Evolutionary conservation across 2,329 filamentous ascomycete genomes (phyloP).

Genomic region (Aphanocladium album): DNA sequence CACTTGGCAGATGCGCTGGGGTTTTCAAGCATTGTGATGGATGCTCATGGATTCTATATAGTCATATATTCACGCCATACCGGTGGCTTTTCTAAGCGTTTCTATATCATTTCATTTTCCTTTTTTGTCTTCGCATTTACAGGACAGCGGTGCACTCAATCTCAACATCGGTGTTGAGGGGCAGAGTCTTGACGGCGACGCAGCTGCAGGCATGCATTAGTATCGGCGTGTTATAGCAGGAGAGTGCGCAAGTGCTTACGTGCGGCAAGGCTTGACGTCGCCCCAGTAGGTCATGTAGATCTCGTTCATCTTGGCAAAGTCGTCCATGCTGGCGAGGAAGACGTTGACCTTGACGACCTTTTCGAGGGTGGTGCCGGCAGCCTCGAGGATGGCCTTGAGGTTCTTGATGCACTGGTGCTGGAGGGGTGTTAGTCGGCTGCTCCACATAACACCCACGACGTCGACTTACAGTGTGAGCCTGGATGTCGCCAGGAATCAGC

Average conservation of each 20-base stretch:
- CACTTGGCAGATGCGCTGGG: neutral
- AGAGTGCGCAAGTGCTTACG: conserved; percentile 25
- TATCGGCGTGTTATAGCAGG: neutral
- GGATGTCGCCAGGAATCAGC: conserved; percentile 59
- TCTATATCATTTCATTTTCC: neutral
- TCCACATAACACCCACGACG: neutral
- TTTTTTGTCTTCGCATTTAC: conserved; percentile 12
- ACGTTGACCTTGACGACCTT: conserved; percentile 70
- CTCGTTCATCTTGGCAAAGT: conserved; percentile 72
- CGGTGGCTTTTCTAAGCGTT: neutral
- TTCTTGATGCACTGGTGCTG: conserved; percentile 64
- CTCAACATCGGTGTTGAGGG: conserved; percentile 27
- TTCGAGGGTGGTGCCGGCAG: conserved; percentile 58
- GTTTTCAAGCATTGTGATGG: neutral
- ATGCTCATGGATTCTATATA: neutral
- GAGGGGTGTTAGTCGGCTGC: neutral
- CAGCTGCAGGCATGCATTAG: conserved; percentile 20
- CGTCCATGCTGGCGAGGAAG: conserved; percentile 67
- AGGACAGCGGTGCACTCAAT: conserved; percentile 28
- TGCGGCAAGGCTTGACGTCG: conserved; percentile 40
- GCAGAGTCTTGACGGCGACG: conserved; percentile 31
- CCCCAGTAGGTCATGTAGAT: conserved; percentile 67
- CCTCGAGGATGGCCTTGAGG: conserved; percentile 63
- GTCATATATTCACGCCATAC: neutral
- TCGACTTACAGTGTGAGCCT: conserved; percentile 52